Evolutionary conservation across 106 monocot genomes (phyloP), one percentile per base, ranked within the genome.

Genomic region (Dendrobium officinale): DNA sequence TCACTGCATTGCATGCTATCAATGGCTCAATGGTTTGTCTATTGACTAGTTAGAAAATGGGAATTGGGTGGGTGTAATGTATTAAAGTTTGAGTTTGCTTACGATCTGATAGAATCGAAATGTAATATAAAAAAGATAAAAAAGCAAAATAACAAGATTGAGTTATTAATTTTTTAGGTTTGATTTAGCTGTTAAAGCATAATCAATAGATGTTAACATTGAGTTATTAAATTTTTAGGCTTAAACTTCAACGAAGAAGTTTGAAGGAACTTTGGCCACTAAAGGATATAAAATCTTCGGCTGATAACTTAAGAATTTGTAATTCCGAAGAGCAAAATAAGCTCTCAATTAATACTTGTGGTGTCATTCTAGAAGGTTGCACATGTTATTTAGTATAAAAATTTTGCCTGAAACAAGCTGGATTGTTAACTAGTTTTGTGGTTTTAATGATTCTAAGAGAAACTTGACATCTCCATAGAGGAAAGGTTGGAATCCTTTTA

Each of bases 401-500:
- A 26, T 66, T 66, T 66, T 66, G 13, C 4, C 24, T 70, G 70
- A 70, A 70, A 29, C 4, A 13, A 37, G 5, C 37, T 37, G 9
- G 64, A 33, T 29, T 70, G 70, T 15, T 70, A 37, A 70, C 16
- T 37, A 17, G 29, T 37, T 70, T 70, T 70, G 29, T 70, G 37
- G n/a, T 68, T 4, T 70, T 70, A 15, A 70, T 70, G 37, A 37
- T 70, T 70, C 29, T 37, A 37, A 70, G 70, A 70, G 70, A 70
- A 33, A 33, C 33, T 37, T 17, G 67, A 2, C 67, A 67, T 67
- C 26, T 27, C 26, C 22, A 67, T 67, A 19, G 26, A 24, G 2
- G 24, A 67, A 27, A 5, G 20, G 67, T 26, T 11, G 10, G 26
- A 29, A 70, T 26, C 1, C 9, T n/a, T 66, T 1, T 66, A 26